These are phyloP conservation scores for Cordyceps sp. DNA, from an alignment of 2,329 filamentous ascomycete species.

Conservation along the genomic window DNA sequence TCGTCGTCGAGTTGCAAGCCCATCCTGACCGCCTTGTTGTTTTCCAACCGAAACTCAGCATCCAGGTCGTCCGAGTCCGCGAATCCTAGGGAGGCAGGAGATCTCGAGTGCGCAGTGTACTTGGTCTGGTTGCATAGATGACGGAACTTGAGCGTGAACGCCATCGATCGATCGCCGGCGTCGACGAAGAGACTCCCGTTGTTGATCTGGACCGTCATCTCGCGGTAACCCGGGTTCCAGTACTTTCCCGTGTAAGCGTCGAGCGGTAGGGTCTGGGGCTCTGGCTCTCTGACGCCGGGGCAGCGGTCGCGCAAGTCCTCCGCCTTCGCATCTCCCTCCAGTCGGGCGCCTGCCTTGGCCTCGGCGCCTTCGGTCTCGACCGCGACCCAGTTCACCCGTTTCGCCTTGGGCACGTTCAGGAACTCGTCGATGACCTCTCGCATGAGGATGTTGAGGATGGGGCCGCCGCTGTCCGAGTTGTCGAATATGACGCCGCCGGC, in stretches of 20 bases:
- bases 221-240: conserved; percentile 11
- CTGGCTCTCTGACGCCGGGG: conserved; percentile 1
- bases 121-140: conserved; percentile 6
- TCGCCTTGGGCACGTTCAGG: conserved; percentile 1
- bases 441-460: conserved; percentile 6
- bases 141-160: conserved; percentile 8
- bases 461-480: conserved; percentile 7
- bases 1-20: conserved; percentile 1
- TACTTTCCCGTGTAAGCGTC: conserved; percentile 8
- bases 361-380: background rate
- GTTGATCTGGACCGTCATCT: conserved; percentile 7
- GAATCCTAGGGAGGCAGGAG: background rate
- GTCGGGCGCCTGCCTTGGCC: background rate
- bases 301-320: conserved; percentile 1
- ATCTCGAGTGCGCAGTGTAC: conserved; percentile 1
- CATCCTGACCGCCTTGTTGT: conserved; percentile 1
- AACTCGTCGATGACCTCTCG: conserved; percentile 8
- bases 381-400: background rate
- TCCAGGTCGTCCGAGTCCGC: too few relatives aligned
- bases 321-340: too few relatives aligned
- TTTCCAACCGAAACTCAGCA: conserved; percentile 2
- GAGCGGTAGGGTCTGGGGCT: conserved; percentile 3
- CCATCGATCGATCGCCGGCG: conserved; percentile 11
- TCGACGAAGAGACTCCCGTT: conserved; percentile 8
- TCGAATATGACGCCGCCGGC: conserved; percentile 11